phyloP scores from a whole-genome alignment of 208 protist genomes.

The Willaertia magna region DNA sequence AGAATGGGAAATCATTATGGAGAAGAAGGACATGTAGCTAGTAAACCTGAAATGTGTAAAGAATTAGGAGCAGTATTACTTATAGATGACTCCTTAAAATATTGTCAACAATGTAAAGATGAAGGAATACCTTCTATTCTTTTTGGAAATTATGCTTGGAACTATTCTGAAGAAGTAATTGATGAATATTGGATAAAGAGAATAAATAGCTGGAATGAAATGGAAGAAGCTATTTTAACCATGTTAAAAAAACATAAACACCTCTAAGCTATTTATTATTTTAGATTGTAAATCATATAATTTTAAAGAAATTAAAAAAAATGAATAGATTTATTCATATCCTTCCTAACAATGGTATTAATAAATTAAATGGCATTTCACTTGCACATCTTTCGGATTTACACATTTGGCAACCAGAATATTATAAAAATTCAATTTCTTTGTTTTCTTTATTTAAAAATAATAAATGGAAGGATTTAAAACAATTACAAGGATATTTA shows the following conservation, averaged over 20 bases:
- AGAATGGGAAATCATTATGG: constrained; percentile 5
- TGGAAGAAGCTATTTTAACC: background rate
- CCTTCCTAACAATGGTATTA: too few relatives aligned
- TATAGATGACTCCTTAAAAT: background rate
- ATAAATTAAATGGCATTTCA: background rate
- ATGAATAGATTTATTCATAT: too few relatives aligned
- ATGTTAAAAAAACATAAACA: background rate
- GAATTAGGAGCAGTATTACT: background rate
- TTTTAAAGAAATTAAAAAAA: too few relatives aligned
- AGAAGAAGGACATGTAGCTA: background rate
- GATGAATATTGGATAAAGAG: background rate
- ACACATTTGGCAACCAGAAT: background rate
- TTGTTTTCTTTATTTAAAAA: background rate
- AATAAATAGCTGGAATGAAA: background rate
- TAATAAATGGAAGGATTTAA: background rate
- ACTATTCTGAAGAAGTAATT: background rate
- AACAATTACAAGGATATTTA: constrained; percentile 7
- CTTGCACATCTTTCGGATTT: background rate
- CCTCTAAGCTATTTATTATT: background rate
- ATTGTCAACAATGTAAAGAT: background rate
- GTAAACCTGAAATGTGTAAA: constrained; percentile 8
- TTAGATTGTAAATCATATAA: too few relatives aligned
- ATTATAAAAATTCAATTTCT: background rate
- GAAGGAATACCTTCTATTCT: background rate
- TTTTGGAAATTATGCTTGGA: constrained; percentile 13